A percentile compares a stretch with the other conserved stretches of the same genome.
These are phyloP conservation scores for Priceomyces melissophilus DNA, from an alignment of 805 yeast species.

Conservation along the genomic window DNA sequence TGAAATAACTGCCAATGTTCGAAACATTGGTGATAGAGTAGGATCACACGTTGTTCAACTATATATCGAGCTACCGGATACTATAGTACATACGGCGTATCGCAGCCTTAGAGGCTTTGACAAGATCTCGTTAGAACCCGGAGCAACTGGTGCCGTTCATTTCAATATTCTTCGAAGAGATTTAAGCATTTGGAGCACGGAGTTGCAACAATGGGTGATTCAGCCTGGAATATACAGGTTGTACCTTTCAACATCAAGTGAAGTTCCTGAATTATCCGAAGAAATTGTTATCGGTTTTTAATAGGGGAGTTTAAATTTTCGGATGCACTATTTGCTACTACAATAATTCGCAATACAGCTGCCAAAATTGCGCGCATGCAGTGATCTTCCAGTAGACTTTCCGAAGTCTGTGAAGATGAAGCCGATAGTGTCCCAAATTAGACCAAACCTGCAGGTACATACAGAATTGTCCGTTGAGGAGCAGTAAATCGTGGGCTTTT, in stretches of 20 bases:
- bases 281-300: constrained; percentile 36
- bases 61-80: constrained; percentile 50
- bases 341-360: too few species aligned
- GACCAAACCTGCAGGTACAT: too few species aligned
- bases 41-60: constrained; percentile 53
- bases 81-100: constrained; percentile 49
- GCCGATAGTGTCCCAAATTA: too few species aligned
- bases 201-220: constrained; percentile 55
- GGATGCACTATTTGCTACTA: too few species aligned
- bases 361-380: too few species aligned
- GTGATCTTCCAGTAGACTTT: too few species aligned
- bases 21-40: constrained; percentile 43
- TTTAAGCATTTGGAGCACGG: constrained; percentile 54
- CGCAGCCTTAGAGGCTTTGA: constrained; percentile 56
- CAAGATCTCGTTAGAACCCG: constrained; percentile 45
- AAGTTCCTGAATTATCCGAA: constrained; percentile 45
- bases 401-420: too few species aligned
- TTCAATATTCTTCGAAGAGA: constrained; percentile 52
- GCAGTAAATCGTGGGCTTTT: too few species aligned
- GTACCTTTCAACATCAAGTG: constrained; percentile 48
- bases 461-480: too few species aligned
- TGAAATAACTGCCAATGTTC: constrained; percentile 42
- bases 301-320: not conserved
- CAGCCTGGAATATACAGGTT: constrained; percentile 54
- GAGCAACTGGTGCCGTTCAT: constrained; percentile 30